Evolutionary conservation across 495 filamentous ascomycete species (phyloP).

Genomic region (Penicillium manginii): DNA sequence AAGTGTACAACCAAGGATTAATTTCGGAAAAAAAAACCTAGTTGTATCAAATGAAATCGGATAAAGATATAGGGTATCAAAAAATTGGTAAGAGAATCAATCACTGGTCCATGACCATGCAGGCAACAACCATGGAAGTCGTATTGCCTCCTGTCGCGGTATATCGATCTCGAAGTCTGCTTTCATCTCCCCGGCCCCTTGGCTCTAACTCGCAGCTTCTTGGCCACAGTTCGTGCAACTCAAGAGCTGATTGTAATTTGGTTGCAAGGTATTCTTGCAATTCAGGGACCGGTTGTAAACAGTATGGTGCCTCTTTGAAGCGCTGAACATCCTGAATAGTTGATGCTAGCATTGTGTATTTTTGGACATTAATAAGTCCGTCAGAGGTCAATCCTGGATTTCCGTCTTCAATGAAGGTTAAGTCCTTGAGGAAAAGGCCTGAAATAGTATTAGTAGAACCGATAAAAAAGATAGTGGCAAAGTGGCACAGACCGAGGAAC

Average conservation of each 20-base stretch:
- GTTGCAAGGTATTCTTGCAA: slow-evolving; percentile 89
- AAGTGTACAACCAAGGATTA: not conserved
- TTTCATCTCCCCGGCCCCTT: slow-evolving; percentile 77
- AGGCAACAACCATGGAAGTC: slow-evolving; percentile 31
- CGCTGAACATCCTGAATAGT: slow-evolving; percentile 91
- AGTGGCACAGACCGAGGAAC: slow-evolving; percentile 76
- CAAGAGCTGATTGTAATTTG: slow-evolving; percentile 81
- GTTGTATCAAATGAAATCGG: not conserved
- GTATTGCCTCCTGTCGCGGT: slow-evolving; percentile 54
- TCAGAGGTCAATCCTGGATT: slow-evolving; percentile 89
- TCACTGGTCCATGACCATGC: slow-evolving; percentile 27
- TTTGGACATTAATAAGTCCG: slow-evolving; percentile 90
- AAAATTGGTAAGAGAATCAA: not conserved
- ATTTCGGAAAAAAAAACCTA: not conserved
- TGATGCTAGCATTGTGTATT: slow-evolving; percentile 89
- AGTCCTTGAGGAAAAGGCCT: slow-evolving; percentile 92
- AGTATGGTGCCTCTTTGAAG: slow-evolving; percentile 87
- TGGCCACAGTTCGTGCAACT: slow-evolving; percentile 94
- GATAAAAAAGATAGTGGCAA: not conserved
- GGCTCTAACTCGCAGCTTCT: slow-evolving; percentile 85
- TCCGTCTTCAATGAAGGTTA: slow-evolving; percentile 96
- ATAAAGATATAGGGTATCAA: not conserved
- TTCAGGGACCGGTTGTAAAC: slow-evolving; percentile 78
- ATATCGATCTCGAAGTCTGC: slow-evolving; percentile 50
- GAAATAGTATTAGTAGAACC: not conserved